Base-by-base conservation (phyloP, 2,329 filamentous ascomycete genomes). In the Leptodontidium sp. region DNA sequence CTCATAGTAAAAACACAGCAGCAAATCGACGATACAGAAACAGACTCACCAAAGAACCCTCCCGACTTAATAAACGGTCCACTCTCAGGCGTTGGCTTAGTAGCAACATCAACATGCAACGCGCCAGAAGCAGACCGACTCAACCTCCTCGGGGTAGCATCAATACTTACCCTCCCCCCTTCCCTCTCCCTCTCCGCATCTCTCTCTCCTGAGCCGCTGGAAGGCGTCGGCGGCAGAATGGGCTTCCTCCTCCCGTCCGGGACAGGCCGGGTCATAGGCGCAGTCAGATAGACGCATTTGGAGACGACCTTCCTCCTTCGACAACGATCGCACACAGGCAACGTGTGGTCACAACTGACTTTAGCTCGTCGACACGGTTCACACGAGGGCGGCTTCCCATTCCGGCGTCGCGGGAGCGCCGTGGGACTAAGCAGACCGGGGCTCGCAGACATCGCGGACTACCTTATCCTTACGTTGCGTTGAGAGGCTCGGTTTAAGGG, bases 281-380 rank as follows among this genome's bases (percentile, higher is more conserved):
- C 75, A 1, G 71, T 67, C 38, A 75, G 52, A 61, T 77, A 78
- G 21, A 75, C 62, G 55, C 76, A 77, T 61, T 72, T 74, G 12
- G 61, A 66, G 32, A 63, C 50, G 26, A 72, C 55, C 45, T 75
- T 74, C 66, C 73, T 72, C n/a, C 72, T 70, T 61, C 69, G 71
- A 69, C 74, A 78, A 32, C 74, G 59, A 9, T 70, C 68, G 61
- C 75, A 78, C 12, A 72, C 55, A 9, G 76, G 76, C 6, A 76
- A 61, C 0, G 68, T 64, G 47, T 77, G 75, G 58, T 78, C 75
- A 64, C 75, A 78, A 47, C 72, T 69, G 32, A 75, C 72, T 61
- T 78, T 78, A 9, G 76, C 75, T 55, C 75, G 75, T 14, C 76
- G 69, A 67, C 76, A 76, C 26, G 75, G 74, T 57, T 75, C 74